Base-by-base conservation (phyloP, 2,329 filamentous ascomycete genomes). In the Fusarium sp. region DNA sequence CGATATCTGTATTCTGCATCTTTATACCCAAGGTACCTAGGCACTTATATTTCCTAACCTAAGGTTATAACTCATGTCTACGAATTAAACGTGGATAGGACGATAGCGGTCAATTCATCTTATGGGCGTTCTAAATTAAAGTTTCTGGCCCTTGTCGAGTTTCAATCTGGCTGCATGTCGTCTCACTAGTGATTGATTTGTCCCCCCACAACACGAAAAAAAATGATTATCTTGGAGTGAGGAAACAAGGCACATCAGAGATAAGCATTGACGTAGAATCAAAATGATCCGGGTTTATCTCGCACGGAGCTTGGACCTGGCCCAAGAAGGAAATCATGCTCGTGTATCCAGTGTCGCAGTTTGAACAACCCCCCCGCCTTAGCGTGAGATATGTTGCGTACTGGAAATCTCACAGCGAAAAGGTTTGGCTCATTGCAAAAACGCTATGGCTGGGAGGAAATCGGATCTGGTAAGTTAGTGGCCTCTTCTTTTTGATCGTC, bases 311-410 rank as follows among this genome's bases (percentile, higher is more conserved):
- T 27, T 26, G 54, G 52, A 42, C n/a, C 32, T 49, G 33, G 49
- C 35, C 40, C 33, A 46, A 52, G 37, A 52, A 63, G 70, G 63
- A 66, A 70, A 72, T 60, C 68, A 57, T 32, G 53, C 68, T 60
- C 63, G 68, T 71, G 73, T 54, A 32, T 49, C 35, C 64, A 17
- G 44, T 35, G 49, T 52, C 17, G 37, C 33, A 27, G 6, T 44
- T 49, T 35, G 20, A 50, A 37, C 6, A 26, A 30, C 8, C 30
- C 15, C 5, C 27, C 46, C 30, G 20, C 37, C 57, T 57, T 55
- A 59, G 49, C 49, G 13, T 35, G 44, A 48, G 37, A 48, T 35
- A 60, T 35, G 44, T 18, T 37, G 44, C 30, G 37, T 52, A 37
- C 23, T 40, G 15, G 32, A 67, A 45, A 46, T 49, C 30, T 70